Conservation (phyloP, 495 filamentous ascomycete genomes). For the Usnea hakonensis region DNA sequence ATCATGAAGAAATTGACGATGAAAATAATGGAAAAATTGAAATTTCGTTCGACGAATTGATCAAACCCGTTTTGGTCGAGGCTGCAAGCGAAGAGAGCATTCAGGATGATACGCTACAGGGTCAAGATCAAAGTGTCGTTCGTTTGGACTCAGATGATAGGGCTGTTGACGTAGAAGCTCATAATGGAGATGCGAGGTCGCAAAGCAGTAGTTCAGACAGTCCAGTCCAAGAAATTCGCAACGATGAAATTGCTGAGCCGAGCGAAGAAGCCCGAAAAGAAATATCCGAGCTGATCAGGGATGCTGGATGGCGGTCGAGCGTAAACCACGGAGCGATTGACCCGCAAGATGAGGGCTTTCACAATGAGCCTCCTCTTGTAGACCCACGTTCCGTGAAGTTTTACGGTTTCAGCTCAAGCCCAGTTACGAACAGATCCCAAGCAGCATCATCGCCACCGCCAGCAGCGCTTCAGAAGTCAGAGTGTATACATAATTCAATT, state of each 20-base stretch:
- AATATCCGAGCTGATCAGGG: slow-evolving; percentile 33
- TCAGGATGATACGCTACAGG: neutral
- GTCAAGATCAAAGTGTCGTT: neutral
- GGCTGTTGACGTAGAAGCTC: neutral
- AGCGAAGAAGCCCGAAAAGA: slow-evolving; percentile 27
- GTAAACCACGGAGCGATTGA: slow-evolving; percentile 16
- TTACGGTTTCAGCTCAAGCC: slow-evolving; percentile 29
- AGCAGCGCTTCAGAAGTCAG: neutral
- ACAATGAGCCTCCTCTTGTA: slow-evolving; percentile 14
- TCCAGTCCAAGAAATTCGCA: neutral
- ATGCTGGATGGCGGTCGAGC: slow-evolving; percentile 36
- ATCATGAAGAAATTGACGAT: slow-evolving; percentile 42
- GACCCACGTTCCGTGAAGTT: slow-evolving; percentile 24
- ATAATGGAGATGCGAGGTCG: neutral
- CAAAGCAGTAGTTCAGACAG: neutral
- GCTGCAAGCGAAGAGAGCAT: slow-evolving; percentile 38
- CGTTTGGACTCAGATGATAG: neutral
- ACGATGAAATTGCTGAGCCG: neutral
- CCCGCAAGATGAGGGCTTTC: slow-evolving; percentile 9
- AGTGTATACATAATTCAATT: neutral
- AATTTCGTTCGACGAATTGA: slow-evolving; percentile 48
- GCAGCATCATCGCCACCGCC: slow-evolving; percentile 10
- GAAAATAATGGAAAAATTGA: slow-evolving; percentile 48
- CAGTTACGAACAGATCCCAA: slow-evolving; percentile 16
- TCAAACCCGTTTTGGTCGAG: slow-evolving; percentile 54